Base-by-base conservation (phyloP, 805 yeast species). In the Lipomyces mesembrius region DNA sequence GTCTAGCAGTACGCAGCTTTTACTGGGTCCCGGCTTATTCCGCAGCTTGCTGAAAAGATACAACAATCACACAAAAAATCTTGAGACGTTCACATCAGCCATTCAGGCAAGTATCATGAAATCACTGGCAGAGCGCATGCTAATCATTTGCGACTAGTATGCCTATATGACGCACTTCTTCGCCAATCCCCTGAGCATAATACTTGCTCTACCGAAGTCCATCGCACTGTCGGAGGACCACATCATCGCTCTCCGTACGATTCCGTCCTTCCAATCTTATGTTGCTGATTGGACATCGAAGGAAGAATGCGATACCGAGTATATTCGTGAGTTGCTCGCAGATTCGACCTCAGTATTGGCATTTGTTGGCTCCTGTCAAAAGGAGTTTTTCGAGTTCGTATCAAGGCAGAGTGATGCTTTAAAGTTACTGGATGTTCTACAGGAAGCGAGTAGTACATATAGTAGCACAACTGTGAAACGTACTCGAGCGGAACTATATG, bases 111-210 rank as follows among this genome's bases (percentile, higher is more conserved):
- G 22, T 64, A 65, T 75, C 2, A 57, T 77, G 46, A 65, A 32
- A 5, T 20, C 22, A 29, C 12, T 2, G 65, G 14, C 37, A 4
- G 5, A 46, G 56, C 37, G 46, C 8, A 22, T 2, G 12, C 39
- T 25, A 39, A 25, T 52, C 49, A 22, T 17, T 14, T 3, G n/a
- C n/a, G 17, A 14, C 14, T 20, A 74, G 61, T 79, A 80, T 56
- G 73, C 76, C 1, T 65, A 72, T 58, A 75, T 80, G 75, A 70
- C 78, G 1, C 78, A 78, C 60, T 80, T 72, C 68, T 78, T 77
- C 32, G 75, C 81, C 11, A 77, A 78, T 58, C 81, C 82, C 0
- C 72, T 79, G n/a, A 61, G 67, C 27, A 72, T 79, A 1, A 51
- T 74, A 2, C 62, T 74, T 35, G 66, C 59, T 34, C 65, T 32